phyloP scores from a whole-genome alignment of 345 rosid genomes.

The Citrus medica region DNA sequence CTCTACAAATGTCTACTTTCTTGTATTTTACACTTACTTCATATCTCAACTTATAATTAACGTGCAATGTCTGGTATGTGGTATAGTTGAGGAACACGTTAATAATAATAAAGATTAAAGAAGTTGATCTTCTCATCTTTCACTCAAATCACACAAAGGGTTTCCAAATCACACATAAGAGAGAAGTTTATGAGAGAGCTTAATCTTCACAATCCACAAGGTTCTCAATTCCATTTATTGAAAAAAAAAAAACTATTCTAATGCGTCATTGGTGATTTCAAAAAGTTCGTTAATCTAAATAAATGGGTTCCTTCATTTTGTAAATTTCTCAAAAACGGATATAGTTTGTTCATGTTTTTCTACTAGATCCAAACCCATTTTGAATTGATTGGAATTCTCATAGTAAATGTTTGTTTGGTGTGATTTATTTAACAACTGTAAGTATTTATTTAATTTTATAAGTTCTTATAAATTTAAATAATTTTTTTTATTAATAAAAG shows the following conservation, averaged over 20 bases:
- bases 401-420: too few species aligned
- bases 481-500: too few species aligned
- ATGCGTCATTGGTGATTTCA: background rate
- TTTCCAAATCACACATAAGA: background rate
- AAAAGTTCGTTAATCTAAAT: background rate
- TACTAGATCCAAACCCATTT: too few species aligned
- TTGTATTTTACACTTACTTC: too few species aligned
- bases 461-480: too few species aligned
- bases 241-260: background rate
- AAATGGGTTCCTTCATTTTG: too few species aligned
- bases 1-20: too few species aligned
- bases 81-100: background rate
- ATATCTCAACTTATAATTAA: background rate
- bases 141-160: background rate
- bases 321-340: too few species aligned
- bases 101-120: background rate
- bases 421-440: too few species aligned
- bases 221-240: background rate
- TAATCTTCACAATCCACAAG: background rate
- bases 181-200: background rate
- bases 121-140: background rate
- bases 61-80: background rate
- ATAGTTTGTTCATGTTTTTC: too few species aligned
- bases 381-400: too few species aligned
- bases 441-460: too few species aligned